A percentile compares a stretch with the other conserved stretches of the same genome.
These are phyloP conservation scores for Rhazya stricta DNA, from an alignment of 257 asterid species.

Conservation along the genomic window DNA sequence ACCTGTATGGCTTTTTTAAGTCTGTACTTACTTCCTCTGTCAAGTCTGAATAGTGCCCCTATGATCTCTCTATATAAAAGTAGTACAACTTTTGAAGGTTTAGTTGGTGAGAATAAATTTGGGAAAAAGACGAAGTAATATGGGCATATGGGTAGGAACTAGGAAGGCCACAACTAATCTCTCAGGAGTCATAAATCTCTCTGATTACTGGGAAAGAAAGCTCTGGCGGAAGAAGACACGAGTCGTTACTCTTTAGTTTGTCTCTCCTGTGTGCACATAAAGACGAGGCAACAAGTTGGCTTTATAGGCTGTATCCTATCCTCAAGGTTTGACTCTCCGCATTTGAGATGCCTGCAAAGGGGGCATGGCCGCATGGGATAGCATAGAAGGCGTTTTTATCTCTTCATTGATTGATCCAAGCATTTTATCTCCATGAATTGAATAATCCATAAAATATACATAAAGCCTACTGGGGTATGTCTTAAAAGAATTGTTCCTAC, in stretches of 20 bases:
- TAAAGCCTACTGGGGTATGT: neutral
- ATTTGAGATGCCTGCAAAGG: constrained; percentile 20
- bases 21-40: neutral
- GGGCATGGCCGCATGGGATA: constrained; percentile 40
- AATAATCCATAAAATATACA: neutral
- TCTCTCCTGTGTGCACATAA: constrained; percentile 11
- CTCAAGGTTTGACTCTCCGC: constrained; percentile 24
- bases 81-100: neutral
- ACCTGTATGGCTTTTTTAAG: neutral
- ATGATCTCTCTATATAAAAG: neutral
- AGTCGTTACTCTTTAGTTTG: neutral
- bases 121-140: constrained; percentile 43
- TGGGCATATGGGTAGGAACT: constrained; percentile 51
- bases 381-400: constrained; percentile 14
- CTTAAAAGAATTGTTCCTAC: no score
- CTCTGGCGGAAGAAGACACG: constrained; percentile 10
- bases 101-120: constrained; percentile 30
- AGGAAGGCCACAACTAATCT: constrained; percentile 38
- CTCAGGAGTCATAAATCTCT: constrained; percentile 27
- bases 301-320: constrained; percentile 14
- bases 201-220: constrained; percentile 36
- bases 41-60: neutral
- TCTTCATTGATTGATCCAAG: constrained; percentile 29
- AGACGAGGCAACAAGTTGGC: constrained; percentile 29
- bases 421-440: constrained; percentile 8